Evolutionary conservation across 1,284 basidiomycete genomes (phyloP).

Genomic region (Ceratobasidium sp.): DNA sequence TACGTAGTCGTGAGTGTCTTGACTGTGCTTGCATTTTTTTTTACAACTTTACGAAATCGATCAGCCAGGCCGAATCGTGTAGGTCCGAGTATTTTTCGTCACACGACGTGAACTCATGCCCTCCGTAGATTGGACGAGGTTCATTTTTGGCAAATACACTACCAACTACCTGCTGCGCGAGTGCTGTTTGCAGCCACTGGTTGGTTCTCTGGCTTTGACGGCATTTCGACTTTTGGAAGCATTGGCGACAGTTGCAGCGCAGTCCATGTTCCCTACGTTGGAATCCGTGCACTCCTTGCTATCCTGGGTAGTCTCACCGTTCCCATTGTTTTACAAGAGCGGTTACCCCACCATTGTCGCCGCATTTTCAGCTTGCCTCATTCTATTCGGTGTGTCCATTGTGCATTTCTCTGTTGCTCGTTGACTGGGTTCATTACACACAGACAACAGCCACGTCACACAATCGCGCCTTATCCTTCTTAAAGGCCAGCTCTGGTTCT

Average conservation of each 20-base stretch:
- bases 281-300: constrained; percentile 91
- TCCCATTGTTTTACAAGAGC: constrained; percentile 91
- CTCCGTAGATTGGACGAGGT: constrained; percentile 90
- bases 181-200: constrained; percentile 91
- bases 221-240: constrained; percentile 92
- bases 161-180: constrained; percentile 89
- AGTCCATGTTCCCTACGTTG: constrained; percentile 91
- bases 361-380: constrained; percentile 84
- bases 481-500: constrained; percentile 94
- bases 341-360: constrained; percentile 92
- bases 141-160: constrained; percentile 95
- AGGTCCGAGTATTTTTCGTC: constrained; percentile 55
- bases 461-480: constrained; percentile 97
- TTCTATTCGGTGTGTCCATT: constrained; percentile 81
- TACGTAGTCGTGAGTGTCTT: constrained; percentile 58
- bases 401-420: not conserved
- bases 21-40: constrained; percentile 78
- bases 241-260: constrained; percentile 94
- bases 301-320: constrained; percentile 90
- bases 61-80: constrained; percentile 95
- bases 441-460: constrained; percentile 95
- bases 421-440: constrained; percentile 9
- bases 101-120: not conserved
- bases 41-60: constrained; percentile 94
- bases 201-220: constrained; percentile 97